A percentile compares a stretch with the other conserved stretches of the same genome.
Conservation (phyloP, 768 basidiomycete genomes). For the Trametopsis cervina region DNA sequence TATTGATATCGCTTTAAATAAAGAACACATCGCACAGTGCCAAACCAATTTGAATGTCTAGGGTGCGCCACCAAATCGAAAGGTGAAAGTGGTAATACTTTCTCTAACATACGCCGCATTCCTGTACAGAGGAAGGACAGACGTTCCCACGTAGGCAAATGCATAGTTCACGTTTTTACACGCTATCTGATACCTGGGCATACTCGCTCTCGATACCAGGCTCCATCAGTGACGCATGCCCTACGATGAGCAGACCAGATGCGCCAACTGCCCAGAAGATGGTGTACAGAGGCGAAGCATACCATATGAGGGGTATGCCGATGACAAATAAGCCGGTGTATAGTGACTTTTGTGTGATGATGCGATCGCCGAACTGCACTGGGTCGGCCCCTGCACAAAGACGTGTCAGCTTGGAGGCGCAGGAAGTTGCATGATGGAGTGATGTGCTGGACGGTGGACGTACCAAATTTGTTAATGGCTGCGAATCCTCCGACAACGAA, state of each 20-base stretch:
- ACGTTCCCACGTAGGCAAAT: no score
- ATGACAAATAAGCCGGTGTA: conserved; percentile 88
- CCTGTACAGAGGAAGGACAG: no score
- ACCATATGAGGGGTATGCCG: conserved; percentile 83
- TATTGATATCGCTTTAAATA: not conserved
- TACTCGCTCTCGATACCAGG: conserved; percentile 96
- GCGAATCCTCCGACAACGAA: conserved; percentile 92
- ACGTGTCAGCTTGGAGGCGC: not conserved
- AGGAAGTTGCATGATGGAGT: not conserved
- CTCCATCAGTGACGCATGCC: conserved; percentile 84
- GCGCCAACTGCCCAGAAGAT: conserved; percentile 96
- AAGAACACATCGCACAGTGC: no score
- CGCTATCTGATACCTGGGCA: conserved; percentile 63
- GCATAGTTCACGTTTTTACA: no score
- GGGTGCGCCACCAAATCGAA: no score
- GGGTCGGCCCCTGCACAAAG: conserved; percentile 70
- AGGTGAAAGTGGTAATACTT: no score
- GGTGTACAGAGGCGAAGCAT: conserved; percentile 66
- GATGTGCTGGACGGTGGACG: conserved; percentile 20
- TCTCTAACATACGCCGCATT: no score
- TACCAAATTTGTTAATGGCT: conserved; percentile 85
- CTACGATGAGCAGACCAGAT: conserved; percentile 75
- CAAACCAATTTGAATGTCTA: no score
- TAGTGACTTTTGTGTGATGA: conserved; percentile 83
- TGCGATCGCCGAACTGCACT: conserved; percentile 71